These are phyloP conservation scores for Suillus cothurnatus DNA, from an alignment of 768 basidiomycete genomes.

Conservation along the genomic window DNA sequence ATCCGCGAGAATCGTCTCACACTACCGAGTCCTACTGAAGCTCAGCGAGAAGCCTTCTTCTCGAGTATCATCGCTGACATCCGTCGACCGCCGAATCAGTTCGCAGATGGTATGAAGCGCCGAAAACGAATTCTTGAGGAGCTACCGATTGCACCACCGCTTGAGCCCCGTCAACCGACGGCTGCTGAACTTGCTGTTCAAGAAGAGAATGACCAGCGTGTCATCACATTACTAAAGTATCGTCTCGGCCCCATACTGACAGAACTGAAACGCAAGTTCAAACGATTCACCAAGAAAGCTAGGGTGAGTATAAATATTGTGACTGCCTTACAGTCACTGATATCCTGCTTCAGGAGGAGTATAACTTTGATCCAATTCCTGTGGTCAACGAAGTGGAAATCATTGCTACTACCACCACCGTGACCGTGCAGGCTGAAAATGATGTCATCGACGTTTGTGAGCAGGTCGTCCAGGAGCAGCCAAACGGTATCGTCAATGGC, in stretches of 20 bases:
- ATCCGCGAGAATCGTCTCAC: constrained; percentile 74
- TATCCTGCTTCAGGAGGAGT: constrained; percentile 63
- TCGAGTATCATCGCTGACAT: constrained; percentile 68
- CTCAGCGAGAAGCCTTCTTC: constrained; percentile 78
- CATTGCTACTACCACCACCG: constrained; percentile 38
- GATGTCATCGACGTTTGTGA: constrained; percentile 48
- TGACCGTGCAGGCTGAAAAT: constrained; percentile 41
- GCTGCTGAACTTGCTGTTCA: constrained; percentile 82
- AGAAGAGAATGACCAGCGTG: constrained; percentile 76
- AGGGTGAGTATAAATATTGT: constrained; percentile 48
- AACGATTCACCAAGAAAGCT: constrained; percentile 83
- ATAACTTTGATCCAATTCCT: constrained; percentile 51
- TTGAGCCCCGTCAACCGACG: constrained; percentile 82
- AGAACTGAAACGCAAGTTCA: constrained; percentile 91
- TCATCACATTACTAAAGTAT: constrained; percentile 82
- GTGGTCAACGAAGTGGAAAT: constrained; percentile 33
- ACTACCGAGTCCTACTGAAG: constrained; percentile 50
- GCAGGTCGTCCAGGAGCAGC: constrained; percentile 30
- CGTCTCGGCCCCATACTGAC: constrained; percentile 88
- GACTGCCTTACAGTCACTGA: constrained; percentile 15
- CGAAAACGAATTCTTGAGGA: constrained; percentile 83
- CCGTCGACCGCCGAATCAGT: constrained; percentile 77
- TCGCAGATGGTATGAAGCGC: constrained; percentile 86
- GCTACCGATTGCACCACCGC: constrained; percentile 85
- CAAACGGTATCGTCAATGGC: constrained; percentile 45